Base-by-base conservation (phyloP, 1,284 basidiomycete species). In the Butyriboletus regius region DNA sequence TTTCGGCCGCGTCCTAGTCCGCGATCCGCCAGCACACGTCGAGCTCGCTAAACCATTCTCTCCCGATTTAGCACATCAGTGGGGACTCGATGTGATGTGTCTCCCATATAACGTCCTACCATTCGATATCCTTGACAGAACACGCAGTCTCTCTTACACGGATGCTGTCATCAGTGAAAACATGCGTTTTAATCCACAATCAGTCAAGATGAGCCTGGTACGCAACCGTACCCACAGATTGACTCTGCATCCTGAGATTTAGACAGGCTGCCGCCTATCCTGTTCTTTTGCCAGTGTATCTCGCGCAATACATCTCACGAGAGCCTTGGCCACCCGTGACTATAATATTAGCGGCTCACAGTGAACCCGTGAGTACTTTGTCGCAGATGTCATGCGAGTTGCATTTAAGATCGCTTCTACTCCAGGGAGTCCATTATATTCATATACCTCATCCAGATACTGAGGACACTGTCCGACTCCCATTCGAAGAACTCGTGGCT, bases 241-340 rank as follows among this genome's bases (percentile, higher is more conserved):
- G 29, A 43, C 32, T 12, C 17, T 29, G 17, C 7, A 14, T 54
- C 41, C 53, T 53, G 24, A 56, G 39, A 38, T 26, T 41, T 51
- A 17, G 37, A 50, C 50, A 74, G 72, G 55, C 68, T 1, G 70
- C 73, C 13, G 70, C 69, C 32, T 74, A 72, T 50, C 73, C 73
- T 2, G 60, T 76, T 40, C 67, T 75, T 36, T 55, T 75, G 1
- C 73, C 73, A 12, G 59, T 71, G 4, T 75, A 75, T 50, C 54
- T 75, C 8, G 56, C 60, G 14, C 67, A 70, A 40, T 76, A 56
- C 52, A 38, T 49, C 43, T 60, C 50, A 14, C 53, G 42, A 39
- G 57, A 53, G 18, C 58, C 62, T 29, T 67, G 65, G 57, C 65
- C 65, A 3, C 58, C 64, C 2, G 48, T 65, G 31, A 71, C 70